phyloP scores from a whole-genome alignment of 345 rosid genomes.

The Raphanus raphanistrum region DNA sequence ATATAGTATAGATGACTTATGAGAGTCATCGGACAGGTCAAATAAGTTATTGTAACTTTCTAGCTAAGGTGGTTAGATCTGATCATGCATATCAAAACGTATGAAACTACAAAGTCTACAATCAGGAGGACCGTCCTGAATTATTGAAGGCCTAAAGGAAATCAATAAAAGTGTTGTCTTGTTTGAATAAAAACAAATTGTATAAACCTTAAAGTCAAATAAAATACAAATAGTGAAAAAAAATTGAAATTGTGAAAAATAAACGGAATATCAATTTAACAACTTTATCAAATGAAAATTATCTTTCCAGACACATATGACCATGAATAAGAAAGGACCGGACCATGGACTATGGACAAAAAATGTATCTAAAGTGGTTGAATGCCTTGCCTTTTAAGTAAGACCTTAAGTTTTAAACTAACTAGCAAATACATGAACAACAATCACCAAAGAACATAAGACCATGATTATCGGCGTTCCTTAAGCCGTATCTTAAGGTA shows the following conservation, averaged over 20 bases:
- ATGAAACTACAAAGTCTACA: neutral
- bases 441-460: neutral
- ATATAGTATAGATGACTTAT: neutral
- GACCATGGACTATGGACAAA: neutral
- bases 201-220: neutral
- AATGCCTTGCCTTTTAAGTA: neutral
- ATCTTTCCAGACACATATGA: neutral
- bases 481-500: no score
- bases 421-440: neutral
- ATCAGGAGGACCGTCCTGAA: neutral
- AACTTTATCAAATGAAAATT: neutral
- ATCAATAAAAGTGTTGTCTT: neutral
- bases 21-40: slow-evolving; percentile 18
- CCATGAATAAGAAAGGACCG: neutral
- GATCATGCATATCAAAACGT: neutral
- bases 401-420: neutral
- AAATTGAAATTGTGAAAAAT: neutral
- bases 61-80: neutral
- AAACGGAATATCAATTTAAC: neutral
- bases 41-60: neutral
- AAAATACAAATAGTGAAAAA: neutral
- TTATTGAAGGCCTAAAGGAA: neutral
- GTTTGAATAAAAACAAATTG: neutral
- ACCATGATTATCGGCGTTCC: no score
- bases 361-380: neutral